Evolutionary conservation across 1,284 basidiomycete species (phyloP).

Genomic region (Albatrellus sp.): DNA sequence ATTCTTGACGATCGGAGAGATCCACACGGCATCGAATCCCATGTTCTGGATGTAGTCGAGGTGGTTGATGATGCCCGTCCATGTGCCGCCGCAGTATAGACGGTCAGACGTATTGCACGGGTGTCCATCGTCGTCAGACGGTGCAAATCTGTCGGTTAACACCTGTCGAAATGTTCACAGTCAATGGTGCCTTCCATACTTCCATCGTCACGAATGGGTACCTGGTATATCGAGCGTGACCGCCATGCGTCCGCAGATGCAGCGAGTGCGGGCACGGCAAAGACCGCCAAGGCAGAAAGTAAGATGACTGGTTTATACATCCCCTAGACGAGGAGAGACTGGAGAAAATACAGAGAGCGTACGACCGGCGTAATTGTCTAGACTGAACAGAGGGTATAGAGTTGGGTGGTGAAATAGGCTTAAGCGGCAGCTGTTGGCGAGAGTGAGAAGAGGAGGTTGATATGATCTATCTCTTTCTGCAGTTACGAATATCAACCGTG

Average conservation of each 20-base stretch:
- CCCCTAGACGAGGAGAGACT: too few relatives aligned
- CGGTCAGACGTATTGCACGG: conserved; percentile 36
- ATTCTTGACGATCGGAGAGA: conserved; percentile 59
- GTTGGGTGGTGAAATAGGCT: too few relatives aligned
- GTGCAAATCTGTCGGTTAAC: conserved; percentile 59
- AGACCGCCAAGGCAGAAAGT: conserved; percentile 3
- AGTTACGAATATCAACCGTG: too few relatives aligned
- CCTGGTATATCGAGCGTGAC: conserved; percentile 20
- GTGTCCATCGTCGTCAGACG: conserved; percentile 30
- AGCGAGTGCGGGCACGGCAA: conserved; percentile 10
- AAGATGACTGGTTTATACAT: not conserved
- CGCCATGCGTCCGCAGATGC: conserved; percentile 17
- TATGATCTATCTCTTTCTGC: too few relatives aligned
- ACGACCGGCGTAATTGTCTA: too few relatives aligned
- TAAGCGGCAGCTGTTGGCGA: too few relatives aligned
- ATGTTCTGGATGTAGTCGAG: conserved; percentile 71
- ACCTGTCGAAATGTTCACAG: conserved; percentile 26
- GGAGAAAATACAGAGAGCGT: not conserved
- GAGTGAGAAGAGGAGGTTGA: too few relatives aligned
- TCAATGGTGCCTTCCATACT: too few relatives aligned
- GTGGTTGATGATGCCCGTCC: conserved; percentile 64
- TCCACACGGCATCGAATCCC: conserved; percentile 70
- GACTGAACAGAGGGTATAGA: too few relatives aligned
- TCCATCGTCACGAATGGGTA: conserved; percentile 4
- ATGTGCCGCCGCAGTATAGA: conserved; percentile 68